These are phyloP conservation scores for Solanum appendiculatum DNA, from an alignment of 257 asterid species.

Conservation along the genomic window DNA sequence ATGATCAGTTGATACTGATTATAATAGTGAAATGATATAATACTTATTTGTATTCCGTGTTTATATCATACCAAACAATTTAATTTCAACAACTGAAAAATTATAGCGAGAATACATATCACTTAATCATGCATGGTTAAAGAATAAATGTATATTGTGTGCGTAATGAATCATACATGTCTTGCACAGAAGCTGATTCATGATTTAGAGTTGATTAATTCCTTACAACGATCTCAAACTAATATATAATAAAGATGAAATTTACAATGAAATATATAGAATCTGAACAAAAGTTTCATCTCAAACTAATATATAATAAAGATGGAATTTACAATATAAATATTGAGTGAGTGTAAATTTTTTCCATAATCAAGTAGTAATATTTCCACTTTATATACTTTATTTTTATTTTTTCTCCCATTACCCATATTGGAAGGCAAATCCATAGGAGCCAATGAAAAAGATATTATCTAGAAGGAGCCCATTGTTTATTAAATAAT, in stretches of 20 bases:
- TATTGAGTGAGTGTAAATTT: background rate
- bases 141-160: background rate
- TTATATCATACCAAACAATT: background rate
- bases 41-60: background rate
- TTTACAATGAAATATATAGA: no score
- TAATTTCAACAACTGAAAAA: background rate
- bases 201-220: background rate
- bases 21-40: slow-evolving; percentile 1
- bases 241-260: background rate
- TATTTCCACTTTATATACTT: background rate
- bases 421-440: background rate
- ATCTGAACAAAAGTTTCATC: no score
- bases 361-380: background rate
- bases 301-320: background rate
- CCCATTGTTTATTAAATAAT: background rate
- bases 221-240: background rate
- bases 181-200: background rate
- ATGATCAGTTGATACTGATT: background rate
- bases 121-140: background rate
- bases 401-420: background rate
- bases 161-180: background rate
- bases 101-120: background rate
- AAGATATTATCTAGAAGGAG: background rate
- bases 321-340: no score
- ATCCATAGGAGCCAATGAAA: background rate